Conservation (phyloP, 2,329 filamentous ascomycete genomes). For the Exserohilum turcica region DNA sequence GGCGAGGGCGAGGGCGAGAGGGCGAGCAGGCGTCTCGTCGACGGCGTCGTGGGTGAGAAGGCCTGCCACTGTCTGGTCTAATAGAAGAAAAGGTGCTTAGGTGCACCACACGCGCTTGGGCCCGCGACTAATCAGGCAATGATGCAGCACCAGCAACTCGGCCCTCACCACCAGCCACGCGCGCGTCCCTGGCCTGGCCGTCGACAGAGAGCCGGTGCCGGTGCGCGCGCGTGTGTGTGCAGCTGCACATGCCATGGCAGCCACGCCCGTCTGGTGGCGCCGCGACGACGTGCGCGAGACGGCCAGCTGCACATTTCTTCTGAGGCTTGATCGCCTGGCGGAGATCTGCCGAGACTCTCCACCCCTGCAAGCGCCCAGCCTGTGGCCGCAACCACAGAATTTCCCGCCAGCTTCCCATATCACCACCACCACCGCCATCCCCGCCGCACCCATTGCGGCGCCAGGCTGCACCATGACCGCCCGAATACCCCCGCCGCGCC, state of each 20-base stretch:
- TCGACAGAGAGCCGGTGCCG: too few species aligned
- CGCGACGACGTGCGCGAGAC: slow-evolving; percentile 9
- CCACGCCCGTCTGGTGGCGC: too few species aligned
- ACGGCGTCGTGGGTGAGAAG: slow-evolving; percentile 19
- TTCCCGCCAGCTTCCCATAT: slow-evolving; percentile 18
- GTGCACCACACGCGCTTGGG: slow-evolving; percentile 29
- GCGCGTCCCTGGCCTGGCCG: too few species aligned
- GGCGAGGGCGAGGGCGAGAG: slow-evolving; percentile 14
- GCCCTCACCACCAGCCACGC: too few species aligned
- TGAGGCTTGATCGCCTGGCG: slow-evolving; percentile 15
- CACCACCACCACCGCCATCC: slow-evolving; percentile 22
- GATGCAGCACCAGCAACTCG: slow-evolving; percentile 23
- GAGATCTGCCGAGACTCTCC: slow-evolving; percentile 17
- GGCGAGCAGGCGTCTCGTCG: slow-evolving; percentile 4
- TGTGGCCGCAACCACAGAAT: slow-evolving; percentile 21
- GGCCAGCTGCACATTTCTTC: slow-evolving; percentile 17
- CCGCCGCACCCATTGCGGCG: slow-evolving; percentile 27
- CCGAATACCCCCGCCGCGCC: slow-evolving; percentile 65
- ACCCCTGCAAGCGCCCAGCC: slow-evolving; percentile 17
- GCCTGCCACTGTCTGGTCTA: slow-evolving; percentile 12
- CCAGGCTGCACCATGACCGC: slow-evolving; percentile 63
- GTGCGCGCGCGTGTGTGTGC: background rate
- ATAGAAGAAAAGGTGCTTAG: slow-evolving; percentile 33
- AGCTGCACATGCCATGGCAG: background rate
- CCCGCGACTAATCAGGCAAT: slow-evolving; percentile 30